A percentile compares a stretch with the other conserved stretches of the same genome.
These are phyloP conservation scores for Russula emetica DNA, from an alignment of 768 basidiomycete species.

Conservation along the genomic window DNA sequence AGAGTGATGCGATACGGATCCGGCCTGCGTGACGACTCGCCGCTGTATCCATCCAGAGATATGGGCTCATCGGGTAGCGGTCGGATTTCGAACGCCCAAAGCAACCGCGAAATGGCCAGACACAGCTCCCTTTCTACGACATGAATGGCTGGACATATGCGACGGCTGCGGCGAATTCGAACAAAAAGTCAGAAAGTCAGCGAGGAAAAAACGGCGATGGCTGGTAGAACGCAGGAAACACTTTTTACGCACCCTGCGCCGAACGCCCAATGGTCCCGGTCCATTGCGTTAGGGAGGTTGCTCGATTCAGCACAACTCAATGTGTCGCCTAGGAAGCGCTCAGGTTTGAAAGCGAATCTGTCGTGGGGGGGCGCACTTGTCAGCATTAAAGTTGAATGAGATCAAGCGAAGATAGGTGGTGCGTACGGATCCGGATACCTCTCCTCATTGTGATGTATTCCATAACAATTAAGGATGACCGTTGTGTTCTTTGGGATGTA, in stretches of 20 bases:
- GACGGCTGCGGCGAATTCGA: no score
- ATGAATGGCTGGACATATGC: no score
- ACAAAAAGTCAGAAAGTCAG: no score
- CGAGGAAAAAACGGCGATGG: neutral
- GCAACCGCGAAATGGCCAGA: no score
- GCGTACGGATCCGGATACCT: conserved; percentile 41
- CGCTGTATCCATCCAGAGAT: no score
- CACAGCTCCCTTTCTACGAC: no score
- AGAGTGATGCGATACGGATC: no score
- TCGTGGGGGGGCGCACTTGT: neutral
- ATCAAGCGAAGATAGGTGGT: conserved; percentile 14
- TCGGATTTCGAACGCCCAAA: no score
- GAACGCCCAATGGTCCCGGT: conserved; percentile 51
- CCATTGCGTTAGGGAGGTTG: conserved; percentile 39
- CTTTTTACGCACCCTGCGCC: conserved; percentile 43
- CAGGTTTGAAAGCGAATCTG: conserved; percentile 39
- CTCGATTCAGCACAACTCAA: conserved; percentile 42
- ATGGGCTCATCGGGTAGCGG: no score
- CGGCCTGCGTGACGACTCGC: no score
- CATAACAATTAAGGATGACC: conserved; percentile 33
- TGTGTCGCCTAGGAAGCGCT: conserved; percentile 42
- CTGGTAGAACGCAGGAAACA: neutral
- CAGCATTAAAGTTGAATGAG: neutral
- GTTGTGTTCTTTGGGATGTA: conserved; percentile 34
- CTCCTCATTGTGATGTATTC: conserved; percentile 32